These are phyloP conservation scores for Vitis amurensis DNA, from an alignment of 164 flowering plant species.

Conservation along the genomic window DNA sequence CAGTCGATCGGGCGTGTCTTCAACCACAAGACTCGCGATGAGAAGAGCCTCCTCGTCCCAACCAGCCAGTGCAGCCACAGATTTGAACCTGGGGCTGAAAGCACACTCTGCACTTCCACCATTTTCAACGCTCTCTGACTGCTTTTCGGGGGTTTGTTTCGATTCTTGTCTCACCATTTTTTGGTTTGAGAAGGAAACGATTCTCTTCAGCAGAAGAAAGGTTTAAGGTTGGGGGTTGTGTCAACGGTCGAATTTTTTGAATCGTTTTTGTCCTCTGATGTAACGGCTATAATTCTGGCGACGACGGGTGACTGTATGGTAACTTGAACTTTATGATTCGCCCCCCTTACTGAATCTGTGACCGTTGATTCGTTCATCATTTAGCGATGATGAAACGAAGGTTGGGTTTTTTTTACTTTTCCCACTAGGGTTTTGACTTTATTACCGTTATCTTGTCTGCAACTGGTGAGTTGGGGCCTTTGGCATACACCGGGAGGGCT, in stretches of 20 bases:
- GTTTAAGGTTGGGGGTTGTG: slow-evolving; percentile 1
- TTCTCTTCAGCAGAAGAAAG: background rate
- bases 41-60: slow-evolving; percentile 89
- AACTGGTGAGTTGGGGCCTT: too few relatives aligned
- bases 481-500: too few relatives aligned
- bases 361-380: too few relatives aligned
- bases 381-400: too few relatives aligned
- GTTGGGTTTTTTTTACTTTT: too few relatives aligned
- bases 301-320: background rate
- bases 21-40: slow-evolving; percentile 66
- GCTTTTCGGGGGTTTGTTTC: slow-evolving; percentile 21
- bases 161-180: slow-evolving; percentile 28
- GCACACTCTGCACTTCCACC: slow-evolving; percentile 26
- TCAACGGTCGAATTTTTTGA: slow-evolving; percentile 40
- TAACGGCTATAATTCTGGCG: slow-evolving; percentile 30
- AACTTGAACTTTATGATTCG: too few relatives aligned
- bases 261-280: background rate
- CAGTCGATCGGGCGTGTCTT: slow-evolving; percentile 80
- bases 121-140: slow-evolving; percentile 10
- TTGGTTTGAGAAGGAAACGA: background rate
- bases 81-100: slow-evolving; percentile 77
- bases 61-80: slow-evolving; percentile 87
- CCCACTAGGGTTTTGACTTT: too few relatives aligned
- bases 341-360: too few relatives aligned
- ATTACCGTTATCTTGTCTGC: too few relatives aligned